Base-by-base conservation (phyloP, 2,329 filamentous ascomycete genomes). In the Pestalotiopsis sp. region DNA sequence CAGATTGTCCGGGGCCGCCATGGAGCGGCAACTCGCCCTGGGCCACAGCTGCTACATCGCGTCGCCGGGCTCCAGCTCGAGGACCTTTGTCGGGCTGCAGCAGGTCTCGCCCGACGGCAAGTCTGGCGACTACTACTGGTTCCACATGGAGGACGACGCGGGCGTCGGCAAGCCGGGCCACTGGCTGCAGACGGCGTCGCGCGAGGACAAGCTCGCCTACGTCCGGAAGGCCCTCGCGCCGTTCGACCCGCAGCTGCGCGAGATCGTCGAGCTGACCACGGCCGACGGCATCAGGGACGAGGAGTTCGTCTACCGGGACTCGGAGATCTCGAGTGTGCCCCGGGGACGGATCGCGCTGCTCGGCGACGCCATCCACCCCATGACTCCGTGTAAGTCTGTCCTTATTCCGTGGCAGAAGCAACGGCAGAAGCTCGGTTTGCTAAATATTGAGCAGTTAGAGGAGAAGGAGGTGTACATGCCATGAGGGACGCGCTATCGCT, bases 101-200 rank as follows among this genome's bases (percentile, higher is more conserved):
- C 64, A 67, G 9, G 71, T 74, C 4, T 24, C 64, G 1, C 57
- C 70, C 1, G 70, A 69, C 61, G 72, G 72, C 2, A 65, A 66
- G n/a, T 64, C 66, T 7, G 77, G 68, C n/a, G 64, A 70, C 58
- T 77, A 73, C 64, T 78, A 78, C 70, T 78, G 76, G 73, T 67
- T 73, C 57, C 40, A 75, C 40, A 69, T 70, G 57, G 64, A 68
- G 67, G 64, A 67, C 14, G 74, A 73, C 63, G 62, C 65, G 61
- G 67, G 14, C n/a, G 55, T 59, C 20, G 90, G 88, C 81, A 93
- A 92, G 75, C 93, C 97, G 79, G 92, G 96, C 68, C 91, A 93
- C 17, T 98, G 93, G 90, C 94, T 94, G 0, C 85, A 86, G 72
- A 59, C 69, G 5, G 71, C 73, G 59, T 83, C 91, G 10, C 75